Percentiles rank a stretch among this genome's conserved stretches.
phyloP scores from a whole-genome alignment of 176 grass and related monocot species.

The Triticum dicoccoides region DNA sequence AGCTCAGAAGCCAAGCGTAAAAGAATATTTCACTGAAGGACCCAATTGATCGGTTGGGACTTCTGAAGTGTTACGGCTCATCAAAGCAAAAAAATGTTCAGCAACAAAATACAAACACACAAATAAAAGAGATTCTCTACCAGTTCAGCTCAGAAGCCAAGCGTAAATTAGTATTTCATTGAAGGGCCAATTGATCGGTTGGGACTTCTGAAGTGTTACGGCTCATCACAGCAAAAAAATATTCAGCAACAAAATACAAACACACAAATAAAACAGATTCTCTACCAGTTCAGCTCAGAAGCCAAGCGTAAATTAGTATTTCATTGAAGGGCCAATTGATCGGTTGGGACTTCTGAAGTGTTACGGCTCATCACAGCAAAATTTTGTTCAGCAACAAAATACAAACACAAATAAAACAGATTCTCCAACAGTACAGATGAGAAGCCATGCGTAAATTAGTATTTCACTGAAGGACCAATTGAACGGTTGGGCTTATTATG shows the following conservation, averaged over 20 bases:
- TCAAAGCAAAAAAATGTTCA: constrained; percentile 41
- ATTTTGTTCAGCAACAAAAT: too few species aligned
- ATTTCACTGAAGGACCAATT: constrained; percentile 60
- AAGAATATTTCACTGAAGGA: constrained; percentile 63
- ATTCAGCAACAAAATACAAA: background rate
- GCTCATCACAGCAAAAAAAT: constrained; percentile 62
- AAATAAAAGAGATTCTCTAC: background rate
- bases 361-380: constrained; percentile 76
- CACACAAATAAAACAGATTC: background rate
- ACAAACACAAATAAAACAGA: background rate
- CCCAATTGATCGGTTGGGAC: constrained; percentile 40
- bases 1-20: constrained; percentile 80
- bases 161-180: constrained; percentile 74
- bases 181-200: constrained; percentile 54
- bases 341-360: constrained; percentile 39
- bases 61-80: constrained; percentile 72
- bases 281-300: constrained; percentile 19
- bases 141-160: constrained; percentile 50
- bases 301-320: constrained; percentile 76
- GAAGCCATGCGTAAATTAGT: constrained; percentile 79
- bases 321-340: constrained; percentile 53
- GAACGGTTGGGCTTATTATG: constrained; percentile 41
- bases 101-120: background rate
- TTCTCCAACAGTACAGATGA: constrained; percentile 20
- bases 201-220: constrained; percentile 57